Conservation (phyloP, 164 flowering plant species). For the Kingdonia uniflora region DNA sequence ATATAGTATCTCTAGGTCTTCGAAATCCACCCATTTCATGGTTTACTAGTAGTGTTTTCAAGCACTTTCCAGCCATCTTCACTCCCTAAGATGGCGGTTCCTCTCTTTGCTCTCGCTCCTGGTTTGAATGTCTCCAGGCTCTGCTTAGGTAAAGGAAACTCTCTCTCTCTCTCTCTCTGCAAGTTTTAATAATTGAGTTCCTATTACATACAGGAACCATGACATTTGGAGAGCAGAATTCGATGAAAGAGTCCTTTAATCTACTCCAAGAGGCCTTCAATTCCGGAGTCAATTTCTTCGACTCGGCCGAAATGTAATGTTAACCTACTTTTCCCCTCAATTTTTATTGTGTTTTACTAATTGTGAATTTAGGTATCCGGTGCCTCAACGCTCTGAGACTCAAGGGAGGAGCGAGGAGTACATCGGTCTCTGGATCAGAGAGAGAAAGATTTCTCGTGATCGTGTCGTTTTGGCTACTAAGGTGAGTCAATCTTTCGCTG, state of each 20-base stretch:
- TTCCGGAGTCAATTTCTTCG: conserved; percentile 76
- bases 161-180: conserved; percentile 2
- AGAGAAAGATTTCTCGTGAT: conserved; percentile 43
- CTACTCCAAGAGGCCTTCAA: conserved; percentile 63
- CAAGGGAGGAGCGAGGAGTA: conserved; percentile 83
- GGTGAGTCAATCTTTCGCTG: too few relatives aligned
- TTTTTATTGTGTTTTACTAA: background rate
- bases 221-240: conserved; percentile 86
- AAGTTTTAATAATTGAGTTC: background rate
- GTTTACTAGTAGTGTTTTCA: too few relatives aligned
- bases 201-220: conserved; percentile 46
- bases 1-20: too few relatives aligned
- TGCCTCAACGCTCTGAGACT: conserved; percentile 72
- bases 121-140: conserved; percentile 56
- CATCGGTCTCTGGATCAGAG: conserved; percentile 66
- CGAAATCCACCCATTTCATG: too few relatives aligned
- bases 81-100: conserved; percentile 26
- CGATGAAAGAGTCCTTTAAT: conserved; percentile 46
- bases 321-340: background rate
- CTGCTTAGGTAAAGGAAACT: conserved; percentile 40
- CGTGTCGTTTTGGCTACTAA: conserved; percentile 65
- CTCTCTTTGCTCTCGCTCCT: conserved; percentile 58
- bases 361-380: conserved; percentile 55
- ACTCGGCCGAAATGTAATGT: conserved; percentile 76
- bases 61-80: conserved; percentile 4